These are phyloP conservation scores for Phytophthora sojae DNA, from an alignment of 352 stramenopile species.

Conservation along the genomic window DNA sequence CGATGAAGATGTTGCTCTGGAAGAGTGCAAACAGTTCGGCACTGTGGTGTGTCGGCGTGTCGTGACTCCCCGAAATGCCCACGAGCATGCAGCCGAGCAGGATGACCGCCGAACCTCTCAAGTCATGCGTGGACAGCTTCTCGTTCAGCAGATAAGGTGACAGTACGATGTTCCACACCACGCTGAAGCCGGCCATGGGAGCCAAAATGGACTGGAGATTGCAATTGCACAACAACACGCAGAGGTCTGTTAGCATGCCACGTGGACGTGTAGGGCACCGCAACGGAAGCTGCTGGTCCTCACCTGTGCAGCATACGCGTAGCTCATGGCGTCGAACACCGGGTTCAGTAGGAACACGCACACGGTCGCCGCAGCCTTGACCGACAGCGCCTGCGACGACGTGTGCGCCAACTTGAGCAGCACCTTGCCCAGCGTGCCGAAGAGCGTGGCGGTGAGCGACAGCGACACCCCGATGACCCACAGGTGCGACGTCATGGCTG, in stretches of 20 bases:
- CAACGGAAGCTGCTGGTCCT: conserved; percentile 1
- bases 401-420: conserved; percentile 89
- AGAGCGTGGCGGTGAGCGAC: conserved; percentile 85
- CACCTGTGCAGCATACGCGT: conserved; percentile 86
- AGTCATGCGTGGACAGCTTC: conserved; percentile 74
- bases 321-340: conserved; percentile 88
- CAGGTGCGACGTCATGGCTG: conserved; percentile 48
- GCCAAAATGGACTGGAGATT: conserved; percentile 76
- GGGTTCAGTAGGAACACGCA: conserved; percentile 89
- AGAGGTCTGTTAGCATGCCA: conserved; percentile 27
- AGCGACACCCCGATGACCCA: conserved; percentile 84
- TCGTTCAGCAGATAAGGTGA: conserved; percentile 85
- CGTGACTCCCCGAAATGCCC: conserved; percentile 82
- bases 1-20: conserved; percentile 71
- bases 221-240: conserved; percentile 28
- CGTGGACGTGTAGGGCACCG: conserved; percentile 6
- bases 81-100: conserved; percentile 80
- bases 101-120: conserved; percentile 80
- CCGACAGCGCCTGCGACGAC: conserved; percentile 52
- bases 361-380: conserved; percentile 75
- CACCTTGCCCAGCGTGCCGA: conserved; percentile 87
- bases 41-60: conserved; percentile 79
- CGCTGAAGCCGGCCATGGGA: conserved; percentile 88
- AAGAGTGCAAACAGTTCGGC: conserved; percentile 85
- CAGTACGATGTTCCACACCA: conserved; percentile 90